A percentile compares a stretch with the other conserved stretches of the same genome.
Conservation (phyloP, 768 basidiomycete species). For the Amanita muscaria region DNA sequence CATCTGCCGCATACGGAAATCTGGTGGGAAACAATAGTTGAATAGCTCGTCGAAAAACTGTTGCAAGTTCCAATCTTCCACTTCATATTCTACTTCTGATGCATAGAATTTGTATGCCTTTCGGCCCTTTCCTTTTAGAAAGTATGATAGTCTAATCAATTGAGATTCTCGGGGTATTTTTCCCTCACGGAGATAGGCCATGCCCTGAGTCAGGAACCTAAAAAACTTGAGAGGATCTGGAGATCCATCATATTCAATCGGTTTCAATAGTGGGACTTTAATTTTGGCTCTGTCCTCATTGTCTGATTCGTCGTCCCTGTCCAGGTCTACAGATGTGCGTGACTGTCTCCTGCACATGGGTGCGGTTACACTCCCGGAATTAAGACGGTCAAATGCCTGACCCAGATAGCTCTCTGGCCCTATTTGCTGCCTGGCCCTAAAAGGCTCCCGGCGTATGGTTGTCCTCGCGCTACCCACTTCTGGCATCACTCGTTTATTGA, state of each 20-base stretch:
- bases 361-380: too few species aligned
- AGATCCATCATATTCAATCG: slow-evolving; percentile 10
- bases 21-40: slow-evolving; percentile 25
- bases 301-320: too few species aligned
- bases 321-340: too few species aligned
- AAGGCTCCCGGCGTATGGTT: too few species aligned
- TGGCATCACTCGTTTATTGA: too few species aligned
- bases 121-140: slow-evolving; percentile 20
- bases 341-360: too few species aligned
- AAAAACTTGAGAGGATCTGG: slow-evolving; percentile 8
- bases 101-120: slow-evolving; percentile 23
- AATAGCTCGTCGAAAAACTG: slow-evolving; percentile 23
- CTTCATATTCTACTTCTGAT: slow-evolving; percentile 12
- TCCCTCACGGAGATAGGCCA: slow-evolving; percentile 14
- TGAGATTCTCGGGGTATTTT: slow-evolving; percentile 9
- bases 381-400: too few species aligned
- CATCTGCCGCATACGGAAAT: slow-evolving; percentile 20
- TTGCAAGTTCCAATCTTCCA: slow-evolving; percentile 14
- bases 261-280: too few species aligned
- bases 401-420: too few species aligned
- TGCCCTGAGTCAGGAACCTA: slow-evolving; percentile 13
- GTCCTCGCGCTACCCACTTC: too few species aligned
- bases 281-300: too few species aligned
- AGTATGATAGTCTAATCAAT: slow-evolving; percentile 17
- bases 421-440: too few species aligned